Base-by-base conservation (phyloP, 306 rosid genomes). In the Ormosia semicastrata region DNA sequence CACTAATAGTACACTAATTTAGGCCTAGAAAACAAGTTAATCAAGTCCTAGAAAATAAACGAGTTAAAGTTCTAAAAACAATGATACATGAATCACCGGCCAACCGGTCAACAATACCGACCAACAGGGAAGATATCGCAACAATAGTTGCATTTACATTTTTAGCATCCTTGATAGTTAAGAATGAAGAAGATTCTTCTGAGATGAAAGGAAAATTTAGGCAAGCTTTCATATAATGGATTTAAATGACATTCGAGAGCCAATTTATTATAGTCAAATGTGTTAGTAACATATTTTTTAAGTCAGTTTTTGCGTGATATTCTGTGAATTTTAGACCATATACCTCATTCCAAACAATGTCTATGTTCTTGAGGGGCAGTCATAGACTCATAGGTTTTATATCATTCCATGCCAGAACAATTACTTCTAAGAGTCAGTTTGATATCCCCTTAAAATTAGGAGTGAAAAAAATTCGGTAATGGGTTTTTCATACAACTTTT, bases 171-270 rank as follows among this genome's bases (percentile, higher is more conserved):
- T 30, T 15, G 50, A 54, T 57, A 15, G 76, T 78, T 33, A 74
- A 81, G 63, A 40, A 36, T n/a, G 66, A 52, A 73, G 36, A 41
- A 24, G 76, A 15, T 76, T 58, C 63, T 71, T 81, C 41, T 53
- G 69, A 57, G 77, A 12, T 72, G 44, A 72, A 57, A 13, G 56
- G 33, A 83, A 79, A 32, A 52, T 68, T 67, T 32, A 17, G 44
- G 36, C 17, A 52, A 73, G 41, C 44, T 43, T 78, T 70, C 40
- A 17, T 37, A 37, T 66, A 13, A 65, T 56, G 30, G 10, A 17
- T 71, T 64, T 57, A 50, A 52, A 13, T 52, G 69, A 33, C 76
- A 71, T 71, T 47, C 71, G 54, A 33, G 56, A 44, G 36, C 72
- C 71, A 43, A 12, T n/a, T 41, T n/a, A 67, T 63, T 39, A n/a